These are phyloP conservation scores for Daedaleopsis sinensis DNA, from an alignment of 768 basidiomycete genomes.

Conservation along the genomic window DNA sequence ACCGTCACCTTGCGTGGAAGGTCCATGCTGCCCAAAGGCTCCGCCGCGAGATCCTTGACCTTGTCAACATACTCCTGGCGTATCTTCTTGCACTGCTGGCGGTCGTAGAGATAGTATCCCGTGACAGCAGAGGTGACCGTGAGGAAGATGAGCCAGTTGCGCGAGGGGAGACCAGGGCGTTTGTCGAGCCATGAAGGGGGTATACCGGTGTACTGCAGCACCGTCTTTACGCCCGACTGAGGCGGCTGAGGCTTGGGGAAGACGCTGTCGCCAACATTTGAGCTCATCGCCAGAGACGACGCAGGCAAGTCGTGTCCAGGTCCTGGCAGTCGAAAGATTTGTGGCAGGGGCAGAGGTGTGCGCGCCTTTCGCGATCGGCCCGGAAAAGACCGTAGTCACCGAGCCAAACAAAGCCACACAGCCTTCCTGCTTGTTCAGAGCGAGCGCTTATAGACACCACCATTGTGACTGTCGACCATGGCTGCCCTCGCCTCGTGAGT, in stretches of 20 bases:
- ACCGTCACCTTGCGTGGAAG: constrained; percentile 81
- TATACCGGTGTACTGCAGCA: constrained; percentile 67
- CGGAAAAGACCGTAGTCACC: not conserved
- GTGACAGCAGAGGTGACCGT: constrained; percentile 69
- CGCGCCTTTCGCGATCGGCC: constrained; percentile 1
- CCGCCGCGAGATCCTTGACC: constrained; percentile 77
- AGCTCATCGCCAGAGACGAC: constrained; percentile 27
- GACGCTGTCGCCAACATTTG: constrained; percentile 25
- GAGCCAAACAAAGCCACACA: constrained; percentile 15
- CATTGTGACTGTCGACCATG: constrained; percentile 37
- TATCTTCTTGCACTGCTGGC: constrained; percentile 76
- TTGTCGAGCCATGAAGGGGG: constrained; percentile 80
- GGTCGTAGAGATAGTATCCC: constrained; percentile 86
- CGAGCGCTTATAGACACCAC: constrained; percentile 2
- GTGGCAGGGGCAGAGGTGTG: not conserved
- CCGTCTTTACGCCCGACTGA: constrained; percentile 59
- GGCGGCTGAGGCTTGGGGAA: constrained; percentile 21
- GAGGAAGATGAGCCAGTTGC: constrained; percentile 95
- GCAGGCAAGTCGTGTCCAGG: not conserved
- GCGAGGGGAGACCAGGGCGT: constrained; percentile 83
- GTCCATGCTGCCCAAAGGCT: constrained; percentile 64
- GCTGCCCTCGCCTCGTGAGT: constrained; percentile 80
- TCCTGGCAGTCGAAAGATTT: too few relatives aligned
- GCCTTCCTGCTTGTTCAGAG: constrained; percentile 6
- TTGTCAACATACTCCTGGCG: constrained; percentile 77